These are phyloP conservation scores for Gryganskiella cystojenkinii DNA, from an alignment of 192 early-diverging fungal genomes.

Conservation along the genomic window DNA sequence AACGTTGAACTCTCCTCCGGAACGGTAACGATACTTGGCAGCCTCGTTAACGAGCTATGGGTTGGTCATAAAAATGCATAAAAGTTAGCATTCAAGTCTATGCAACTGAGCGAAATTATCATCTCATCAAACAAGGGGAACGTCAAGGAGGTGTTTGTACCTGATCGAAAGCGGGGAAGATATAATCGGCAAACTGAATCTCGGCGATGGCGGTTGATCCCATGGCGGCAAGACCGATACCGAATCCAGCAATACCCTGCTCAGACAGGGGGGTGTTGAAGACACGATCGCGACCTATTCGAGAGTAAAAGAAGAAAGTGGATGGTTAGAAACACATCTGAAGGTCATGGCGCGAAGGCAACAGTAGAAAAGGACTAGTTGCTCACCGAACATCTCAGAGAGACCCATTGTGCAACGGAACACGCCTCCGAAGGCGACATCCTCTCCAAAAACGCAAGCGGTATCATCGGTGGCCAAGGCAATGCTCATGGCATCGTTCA, in stretches of 20 bases:
- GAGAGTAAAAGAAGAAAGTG: constrained; percentile 10
- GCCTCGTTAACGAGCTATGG: constrained; percentile 93
- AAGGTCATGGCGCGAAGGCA: background rate
- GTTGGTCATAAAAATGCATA: background rate
- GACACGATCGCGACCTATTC: constrained; percentile 78
- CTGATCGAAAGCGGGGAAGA: constrained; percentile 98
- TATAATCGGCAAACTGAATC: constrained; percentile 99
- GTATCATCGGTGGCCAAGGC: constrained; percentile 89
- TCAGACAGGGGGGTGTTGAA: constrained; percentile 98
- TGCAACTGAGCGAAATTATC: background rate
- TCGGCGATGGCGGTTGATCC: constrained; percentile 98
- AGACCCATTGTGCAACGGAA: constrained; percentile 95
- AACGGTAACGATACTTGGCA: constrained; percentile 96
- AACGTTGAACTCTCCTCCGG: constrained; percentile 90
- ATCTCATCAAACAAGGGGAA: background rate
- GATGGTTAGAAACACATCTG: background rate
- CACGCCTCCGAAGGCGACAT: constrained; percentile 97
- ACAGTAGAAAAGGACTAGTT: background rate
- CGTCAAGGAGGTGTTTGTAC: constrained; percentile 36
- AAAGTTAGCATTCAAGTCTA: background rate
- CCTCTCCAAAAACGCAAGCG: constrained; percentile 95
- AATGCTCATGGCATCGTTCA: constrained; percentile 95
- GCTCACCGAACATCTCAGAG: constrained; percentile 86
- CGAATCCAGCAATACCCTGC: constrained; percentile 96
- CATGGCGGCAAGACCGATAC: constrained; percentile 92